Percentiles rank a stretch among this genome's conserved stretches.
Evolutionary conservation across 345 rosid species (phyloP).

Genomic region (Rhodamnia rubescens): DNA sequence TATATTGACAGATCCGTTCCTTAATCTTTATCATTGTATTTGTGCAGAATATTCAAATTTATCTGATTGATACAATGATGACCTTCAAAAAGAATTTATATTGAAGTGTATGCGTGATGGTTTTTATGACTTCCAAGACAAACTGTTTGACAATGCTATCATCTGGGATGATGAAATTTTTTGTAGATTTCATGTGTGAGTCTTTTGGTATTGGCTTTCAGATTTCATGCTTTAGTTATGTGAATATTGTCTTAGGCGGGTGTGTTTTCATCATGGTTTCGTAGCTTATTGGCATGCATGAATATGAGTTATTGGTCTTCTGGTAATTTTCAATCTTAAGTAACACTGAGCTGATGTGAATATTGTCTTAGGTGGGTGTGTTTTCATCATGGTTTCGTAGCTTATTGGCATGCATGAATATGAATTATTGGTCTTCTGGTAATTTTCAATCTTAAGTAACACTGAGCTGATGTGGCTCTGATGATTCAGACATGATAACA

Average conservation of each 20-base stretch:
- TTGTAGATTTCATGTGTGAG: neutral
- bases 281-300: neutral
- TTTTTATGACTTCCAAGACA: neutral
- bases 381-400: neutral
- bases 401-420: neutral
- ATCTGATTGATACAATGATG: neutral
- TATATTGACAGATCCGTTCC: neutral
- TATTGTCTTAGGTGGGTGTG: neutral
- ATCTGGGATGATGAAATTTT: neutral
- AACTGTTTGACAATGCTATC: neutral
- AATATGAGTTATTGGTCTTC: neutral
- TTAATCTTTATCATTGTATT: neutral
- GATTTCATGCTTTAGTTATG: neutral
- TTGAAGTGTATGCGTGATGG: neutral
- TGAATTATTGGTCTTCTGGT: neutral
- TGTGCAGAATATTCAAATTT: neutral
- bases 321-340: neutral
- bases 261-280: neutral
- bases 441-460: neutral
- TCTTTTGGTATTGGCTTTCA: neutral
- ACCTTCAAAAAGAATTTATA: neutral
- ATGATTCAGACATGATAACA: neutral
- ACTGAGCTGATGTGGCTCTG: neutral
- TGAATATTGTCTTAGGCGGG: neutral
- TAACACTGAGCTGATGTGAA: neutral